Evolutionary conservation across 2,329 filamentous ascomycete genomes (phyloP).

Genomic region (Phaeosphaeriaceae sp.): DNA sequence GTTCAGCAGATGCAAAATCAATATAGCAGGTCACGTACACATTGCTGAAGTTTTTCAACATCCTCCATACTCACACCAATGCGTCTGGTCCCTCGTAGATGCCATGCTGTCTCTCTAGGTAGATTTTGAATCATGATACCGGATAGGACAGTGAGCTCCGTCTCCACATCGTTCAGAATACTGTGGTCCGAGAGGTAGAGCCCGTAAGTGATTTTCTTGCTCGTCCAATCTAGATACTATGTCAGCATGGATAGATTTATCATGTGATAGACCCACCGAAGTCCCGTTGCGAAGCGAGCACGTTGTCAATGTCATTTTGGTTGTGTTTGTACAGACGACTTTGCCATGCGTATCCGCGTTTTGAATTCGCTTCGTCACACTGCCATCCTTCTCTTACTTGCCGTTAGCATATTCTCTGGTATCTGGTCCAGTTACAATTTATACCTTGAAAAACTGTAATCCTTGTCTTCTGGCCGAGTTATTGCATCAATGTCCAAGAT

Average conservation of each 20-base stretch:
- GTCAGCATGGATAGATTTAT: background rate
- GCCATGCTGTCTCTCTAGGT: slow-evolving; percentile 60
- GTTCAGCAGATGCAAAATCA: slow-evolving; percentile 8
- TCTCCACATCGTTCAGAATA: slow-evolving; percentile 61
- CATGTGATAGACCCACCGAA: slow-evolving; percentile 40
- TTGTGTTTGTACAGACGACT: slow-evolving; percentile 63
- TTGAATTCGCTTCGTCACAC: slow-evolving; percentile 61
- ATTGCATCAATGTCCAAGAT: slow-evolving; percentile 62
- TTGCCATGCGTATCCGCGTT: slow-evolving; percentile 63
- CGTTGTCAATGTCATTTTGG: slow-evolving; percentile 46
- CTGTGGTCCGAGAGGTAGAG: slow-evolving; percentile 63
- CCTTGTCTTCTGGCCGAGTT: slow-evolving; percentile 63
- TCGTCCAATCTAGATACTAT: slow-evolving; percentile 54
- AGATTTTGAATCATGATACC: slow-evolving; percentile 67
- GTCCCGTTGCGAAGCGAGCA: slow-evolving; percentile 54
- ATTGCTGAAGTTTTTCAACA: slow-evolving; percentile 52
- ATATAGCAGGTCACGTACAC: slow-evolving; percentile 31
- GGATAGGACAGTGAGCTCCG: slow-evolving; percentile 60
- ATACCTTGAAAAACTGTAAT: slow-evolving; percentile 59
- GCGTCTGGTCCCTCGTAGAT: slow-evolving; percentile 58
- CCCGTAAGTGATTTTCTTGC: slow-evolving; percentile 63
- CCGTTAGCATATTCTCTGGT: background rate
- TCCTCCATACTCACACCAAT: slow-evolving; percentile 57
- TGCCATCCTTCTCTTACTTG: slow-evolving; percentile 60
- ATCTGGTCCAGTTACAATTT: background rate